A percentile compares a stretch with the other conserved stretches of the same genome.
Evolutionary conservation across 1,139 yeast genomes (phyloP).

Genomic region (Sugiyamaella castrensis): DNA sequence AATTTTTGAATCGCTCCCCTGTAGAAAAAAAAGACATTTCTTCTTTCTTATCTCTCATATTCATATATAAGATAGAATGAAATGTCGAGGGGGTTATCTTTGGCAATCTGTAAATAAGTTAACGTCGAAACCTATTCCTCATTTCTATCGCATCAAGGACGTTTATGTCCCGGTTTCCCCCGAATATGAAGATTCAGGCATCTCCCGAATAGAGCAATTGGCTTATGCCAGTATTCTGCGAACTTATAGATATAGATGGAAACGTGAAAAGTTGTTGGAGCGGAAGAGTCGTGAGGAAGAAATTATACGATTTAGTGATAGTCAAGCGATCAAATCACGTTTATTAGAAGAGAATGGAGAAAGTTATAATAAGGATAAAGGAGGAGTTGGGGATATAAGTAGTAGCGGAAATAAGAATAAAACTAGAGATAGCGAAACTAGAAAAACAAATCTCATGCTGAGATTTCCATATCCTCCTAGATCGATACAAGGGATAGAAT

Average conservation of each 20-base stretch:
- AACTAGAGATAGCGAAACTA: too few relatives aligned
- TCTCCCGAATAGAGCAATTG: slow-evolving; percentile 1
- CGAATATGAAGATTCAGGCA: neutral
- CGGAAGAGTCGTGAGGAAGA: neutral
- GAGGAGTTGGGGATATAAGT: neutral
- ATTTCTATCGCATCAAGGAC: slow-evolving; percentile 6
- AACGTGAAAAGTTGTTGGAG: slow-evolving; percentile 2
- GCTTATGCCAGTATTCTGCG: slow-evolving; percentile 8
- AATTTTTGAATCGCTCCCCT: too few relatives aligned
- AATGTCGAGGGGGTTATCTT: neutral
- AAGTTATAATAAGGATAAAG: neutral
- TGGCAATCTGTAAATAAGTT: neutral
- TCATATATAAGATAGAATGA: neutral
- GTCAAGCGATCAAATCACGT: neutral
- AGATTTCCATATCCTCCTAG: slow-evolving; percentile 5
- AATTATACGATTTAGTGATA: neutral
- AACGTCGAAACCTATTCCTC: neutral
- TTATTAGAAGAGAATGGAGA: neutral
- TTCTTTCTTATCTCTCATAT: too few relatives aligned
- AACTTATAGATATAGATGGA: slow-evolving; percentile 1
- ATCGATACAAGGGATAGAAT: neutral
- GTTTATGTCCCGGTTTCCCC: slow-evolving; percentile 3
- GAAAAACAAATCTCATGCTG: too few relatives aligned
- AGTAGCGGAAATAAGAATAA: too few relatives aligned
- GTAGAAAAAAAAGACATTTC: too few relatives aligned